Base-by-base conservation (phyloP, 345 rosid genomes). In the Aquilaria sinensis region DNA sequence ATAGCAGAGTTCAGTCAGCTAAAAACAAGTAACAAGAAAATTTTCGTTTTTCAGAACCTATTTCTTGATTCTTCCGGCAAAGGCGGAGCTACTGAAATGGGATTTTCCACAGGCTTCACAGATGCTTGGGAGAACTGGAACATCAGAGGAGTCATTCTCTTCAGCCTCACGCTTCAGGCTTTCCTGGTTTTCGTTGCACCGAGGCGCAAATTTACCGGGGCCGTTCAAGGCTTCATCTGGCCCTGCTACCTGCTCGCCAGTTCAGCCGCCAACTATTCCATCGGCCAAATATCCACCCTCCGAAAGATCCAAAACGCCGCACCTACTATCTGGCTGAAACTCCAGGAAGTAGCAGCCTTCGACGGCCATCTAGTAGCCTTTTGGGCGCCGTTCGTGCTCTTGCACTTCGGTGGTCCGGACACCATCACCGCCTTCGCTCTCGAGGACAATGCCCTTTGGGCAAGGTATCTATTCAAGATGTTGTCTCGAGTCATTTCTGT, bases 361-460 rank as follows among this genome's bases (percentile, higher is more conserved):
- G 70, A 65, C 53, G 23, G 16, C 30, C 70, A 82, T 11, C 75
- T 86, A 23, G 29, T 84, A 63, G 84, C 84, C 14, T 76, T 89
- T 31, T 88, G 96, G 96, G 80, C 95, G 3, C 84, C 90, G 0
- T 85, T 85, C 74, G 72, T 87, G 47, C 66, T 85, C 31, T 15
- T 87, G 13, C 95, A 85, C 61, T 81, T 83, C 6, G 91, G 89
- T 8, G 87, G 89, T 1, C 89, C 84, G 0, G 87, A 87, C 78
- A 72, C 85, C 4, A 83, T 88, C 55, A 85, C 95, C 2, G 83
- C 89, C 1, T 80, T 78, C 6, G 64, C 89, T 0, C 78, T 88
- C 0, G 89, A 83, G 33, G 95, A 87, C 45, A 87, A 85, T 50
- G 79, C 76, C 31, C 85, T 87, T 3, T 85, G 83, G 91, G 70